phyloP scores from a whole-genome alignment of 257 asterid species.

The Fraxinus excelsior region DNA sequence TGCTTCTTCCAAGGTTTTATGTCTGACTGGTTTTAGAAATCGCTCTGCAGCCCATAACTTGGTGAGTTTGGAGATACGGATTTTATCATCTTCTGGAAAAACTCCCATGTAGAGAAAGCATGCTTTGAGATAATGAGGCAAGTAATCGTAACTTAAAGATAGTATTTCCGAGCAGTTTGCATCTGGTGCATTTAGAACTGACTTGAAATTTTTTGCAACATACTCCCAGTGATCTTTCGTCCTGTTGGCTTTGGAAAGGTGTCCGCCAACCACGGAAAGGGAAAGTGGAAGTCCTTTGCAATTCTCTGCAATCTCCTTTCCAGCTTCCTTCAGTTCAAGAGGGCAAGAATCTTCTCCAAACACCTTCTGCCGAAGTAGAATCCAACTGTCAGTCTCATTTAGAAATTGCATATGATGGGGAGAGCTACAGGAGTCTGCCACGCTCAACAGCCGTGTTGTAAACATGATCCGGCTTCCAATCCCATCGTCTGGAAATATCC shows the following conservation, averaged over 20 bases:
- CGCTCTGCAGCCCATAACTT: slow-evolving; percentile 29
- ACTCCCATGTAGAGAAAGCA: slow-evolving; percentile 26
- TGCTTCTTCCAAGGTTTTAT: slow-evolving; percentile 17
- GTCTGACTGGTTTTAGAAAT: neutral
- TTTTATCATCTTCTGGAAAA: slow-evolving; percentile 21
- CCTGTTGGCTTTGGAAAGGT: slow-evolving; percentile 5
- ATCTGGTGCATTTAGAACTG: neutral
- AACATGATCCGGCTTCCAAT: slow-evolving; percentile 21
- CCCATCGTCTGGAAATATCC: slow-evolving; percentile 7
- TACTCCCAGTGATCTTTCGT: slow-evolving; percentile 5
- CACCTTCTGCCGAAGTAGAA: slow-evolving; percentile 12
- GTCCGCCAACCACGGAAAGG: slow-evolving; percentile 18
- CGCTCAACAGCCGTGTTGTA: slow-evolving; percentile 16
- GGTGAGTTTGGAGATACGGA: slow-evolving; percentile 17
- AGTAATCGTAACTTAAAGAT: slow-evolving; percentile 30
- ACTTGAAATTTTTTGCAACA: slow-evolving; percentile 11
- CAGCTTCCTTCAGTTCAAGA: slow-evolving; percentile 11
- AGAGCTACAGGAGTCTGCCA: neutral
- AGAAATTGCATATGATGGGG: slow-evolving; percentile 13
- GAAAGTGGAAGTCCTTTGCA: slow-evolving; percentile 28
- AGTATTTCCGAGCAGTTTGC: slow-evolving; percentile 10
- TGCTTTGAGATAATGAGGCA: slow-evolving; percentile 21
- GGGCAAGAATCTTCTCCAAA: slow-evolving; percentile 18
- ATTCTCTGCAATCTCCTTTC: slow-evolving; percentile 16
- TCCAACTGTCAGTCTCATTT: slow-evolving; percentile 13